A percentile compares a stretch with the other conserved stretches of the same genome.
Conservation (phyloP, 1,139 yeast genomes). For the Taphrina confusa region DNA sequence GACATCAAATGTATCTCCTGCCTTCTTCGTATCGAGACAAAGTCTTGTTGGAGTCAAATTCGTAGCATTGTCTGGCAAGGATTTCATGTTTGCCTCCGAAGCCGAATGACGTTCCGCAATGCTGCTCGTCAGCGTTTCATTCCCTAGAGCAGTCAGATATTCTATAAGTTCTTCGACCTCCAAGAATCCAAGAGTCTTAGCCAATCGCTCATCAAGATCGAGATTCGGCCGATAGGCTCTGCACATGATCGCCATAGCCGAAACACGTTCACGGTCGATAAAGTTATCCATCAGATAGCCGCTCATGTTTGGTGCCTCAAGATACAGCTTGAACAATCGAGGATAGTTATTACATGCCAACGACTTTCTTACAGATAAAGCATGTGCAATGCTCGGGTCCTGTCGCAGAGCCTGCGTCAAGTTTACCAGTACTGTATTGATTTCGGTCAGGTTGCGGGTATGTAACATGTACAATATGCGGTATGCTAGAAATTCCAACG, state of each 20-base stretch:
- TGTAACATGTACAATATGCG: slow-evolving; percentile 74
- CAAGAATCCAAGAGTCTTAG: slow-evolving; percentile 2
- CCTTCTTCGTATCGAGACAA: slow-evolving; percentile 52
- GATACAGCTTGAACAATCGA: slow-evolving; percentile 53
- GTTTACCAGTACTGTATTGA: slow-evolving; percentile 43
- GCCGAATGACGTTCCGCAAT: slow-evolving; percentile 52
- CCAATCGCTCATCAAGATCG: background rate
- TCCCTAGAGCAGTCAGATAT: slow-evolving; percentile 47
- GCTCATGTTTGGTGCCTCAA: slow-evolving; percentile 50
- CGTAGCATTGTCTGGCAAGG: slow-evolving; percentile 46
- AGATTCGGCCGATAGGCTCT: slow-evolving; percentile 48
- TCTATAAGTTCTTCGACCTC: slow-evolving; percentile 8
- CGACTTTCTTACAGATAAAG: slow-evolving; percentile 53
- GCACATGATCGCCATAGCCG: slow-evolving; percentile 61
- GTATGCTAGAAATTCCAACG: slow-evolving; percentile 71
- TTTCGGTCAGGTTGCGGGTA: slow-evolving; percentile 60
- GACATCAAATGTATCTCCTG: slow-evolving; percentile 51
- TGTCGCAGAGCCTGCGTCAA: slow-evolving; percentile 43
- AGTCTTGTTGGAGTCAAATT: slow-evolving; percentile 45
- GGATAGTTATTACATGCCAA: slow-evolving; percentile 56
- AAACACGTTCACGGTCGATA: slow-evolving; percentile 60
- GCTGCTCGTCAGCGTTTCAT: slow-evolving; percentile 48
- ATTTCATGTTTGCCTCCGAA: slow-evolving; percentile 53
- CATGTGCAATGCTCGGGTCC: slow-evolving; percentile 49
- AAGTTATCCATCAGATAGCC: slow-evolving; percentile 53